phyloP scores from a whole-genome alignment of 257 asterid genomes.

The Plectranthus barbatus region DNA sequence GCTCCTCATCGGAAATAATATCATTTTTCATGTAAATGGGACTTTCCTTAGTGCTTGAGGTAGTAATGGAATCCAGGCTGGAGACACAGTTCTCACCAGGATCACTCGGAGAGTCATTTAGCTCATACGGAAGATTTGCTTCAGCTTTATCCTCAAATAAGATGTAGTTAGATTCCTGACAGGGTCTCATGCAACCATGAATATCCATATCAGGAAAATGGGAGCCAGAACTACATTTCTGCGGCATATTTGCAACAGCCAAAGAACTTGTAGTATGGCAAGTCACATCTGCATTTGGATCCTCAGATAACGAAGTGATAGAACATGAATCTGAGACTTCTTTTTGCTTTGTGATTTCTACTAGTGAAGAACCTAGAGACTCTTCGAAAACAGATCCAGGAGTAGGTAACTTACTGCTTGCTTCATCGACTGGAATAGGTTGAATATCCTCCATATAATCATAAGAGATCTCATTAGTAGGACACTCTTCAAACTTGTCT shows the following conservation, averaged over 20 bases:
- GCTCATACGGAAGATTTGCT: conserved; percentile 21
- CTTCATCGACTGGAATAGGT: conserved; percentile 25
- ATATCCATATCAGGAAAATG: conserved; percentile 21
- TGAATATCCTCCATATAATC: conserved; percentile 36
- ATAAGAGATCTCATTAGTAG: conserved; percentile 26
- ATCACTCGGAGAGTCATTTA: conserved; percentile 19
- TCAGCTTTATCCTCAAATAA: conserved; percentile 12
- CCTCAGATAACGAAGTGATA: conserved; percentile 13
- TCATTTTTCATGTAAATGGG: conserved; percentile 19
- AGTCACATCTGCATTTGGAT: conserved; percentile 21
- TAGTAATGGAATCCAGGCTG: conserved; percentile 1
- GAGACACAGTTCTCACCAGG: conserved; percentile 20
- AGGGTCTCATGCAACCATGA: conserved; percentile 14
- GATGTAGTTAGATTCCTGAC: conserved; percentile 16
- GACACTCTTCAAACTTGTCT: conserved; percentile 26
- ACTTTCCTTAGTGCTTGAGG: conserved; percentile 22
- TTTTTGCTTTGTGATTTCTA: conserved; percentile 17
- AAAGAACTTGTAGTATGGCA: conserved; percentile 20
- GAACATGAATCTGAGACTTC: conserved; percentile 9
- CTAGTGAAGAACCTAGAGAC: conserved; percentile 22
- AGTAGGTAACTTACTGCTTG: conserved; percentile 17
- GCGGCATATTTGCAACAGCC: conserved; percentile 18
- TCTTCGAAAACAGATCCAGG: conserved; percentile 18
- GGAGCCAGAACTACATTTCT: conserved; percentile 22
- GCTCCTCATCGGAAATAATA: conserved; percentile 22